Evolutionary conservation across 139 green algal genomes (phyloP), one percentile per base, ranked within the genome.

Genomic region (Chlamydomonas sp.): DNA sequence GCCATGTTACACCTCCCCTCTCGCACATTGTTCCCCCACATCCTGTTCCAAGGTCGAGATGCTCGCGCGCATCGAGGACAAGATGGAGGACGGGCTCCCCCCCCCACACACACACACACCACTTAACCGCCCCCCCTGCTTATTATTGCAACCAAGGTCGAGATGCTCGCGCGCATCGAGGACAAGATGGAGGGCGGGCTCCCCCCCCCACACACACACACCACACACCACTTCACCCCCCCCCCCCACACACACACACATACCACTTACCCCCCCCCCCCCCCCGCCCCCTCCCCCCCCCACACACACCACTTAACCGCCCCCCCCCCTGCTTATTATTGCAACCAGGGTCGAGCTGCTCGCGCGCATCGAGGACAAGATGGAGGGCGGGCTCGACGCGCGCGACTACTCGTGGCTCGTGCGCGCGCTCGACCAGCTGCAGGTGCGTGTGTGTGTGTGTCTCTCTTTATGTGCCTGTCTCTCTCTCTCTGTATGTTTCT

Each of bases 381-480:
- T 3, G 24, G 3, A 28, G 26, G 77, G 78, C 67, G 75, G 77
- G 34, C 64, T 72, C 5, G 78, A 85, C 59, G 67, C 81, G 35
- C 70, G 76, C 3, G 76, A 86, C 73, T 83, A 82, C 59, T 73
- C 62, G 33, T 86, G 70, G 77, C 50, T 85, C 47, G 36, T 80
- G 50, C 48, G 78, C 33, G 90, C 84, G 10, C 50, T 91, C 64
- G 74, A 89, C 49, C 83, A 91, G 78, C 82, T 96, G 49, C 72
- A 58, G n/a, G n/a, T n/a, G n/a, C n/a, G n/a, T n/a, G n/a, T n/a
- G n/a, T n/a, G n/a, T n/a, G n/a, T n/a, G n/a, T n/a, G n/a, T n/a
- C n/a, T n/a, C n/a, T n/a, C n/a, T n/a, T n/a, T n/a, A n/a, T n/a
- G n/a, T n/a, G n/a, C n/a, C n/a, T n/a, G n/a, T n/a, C n/a, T n/a